A percentile compares a stretch with the other conserved stretches of the same genome.
Evolutionary conservation across 164 flowering plant genomes (phyloP).

Genomic region (Nymphaea colorata): DNA sequence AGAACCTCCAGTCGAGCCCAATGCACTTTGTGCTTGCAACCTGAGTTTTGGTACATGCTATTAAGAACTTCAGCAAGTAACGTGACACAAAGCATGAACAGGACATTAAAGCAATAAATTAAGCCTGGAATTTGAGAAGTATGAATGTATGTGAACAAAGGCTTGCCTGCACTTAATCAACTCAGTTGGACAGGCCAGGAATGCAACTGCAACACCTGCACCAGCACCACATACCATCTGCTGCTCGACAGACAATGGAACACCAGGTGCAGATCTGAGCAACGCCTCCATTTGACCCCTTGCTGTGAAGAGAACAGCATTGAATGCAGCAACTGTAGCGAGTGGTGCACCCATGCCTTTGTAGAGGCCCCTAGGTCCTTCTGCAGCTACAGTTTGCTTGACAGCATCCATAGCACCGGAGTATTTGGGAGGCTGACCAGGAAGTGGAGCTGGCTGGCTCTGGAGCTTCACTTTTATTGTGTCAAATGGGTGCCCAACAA

Average conservation of each 20-base stretch:
- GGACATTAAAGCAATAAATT: too few species aligned
- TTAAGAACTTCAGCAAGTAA: not conserved
- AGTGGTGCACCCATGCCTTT: conserved; percentile 99
- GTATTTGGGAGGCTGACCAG: conserved; percentile 73
- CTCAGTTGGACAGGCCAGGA: conserved; percentile 95
- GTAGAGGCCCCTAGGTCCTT: conserved; percentile 76
- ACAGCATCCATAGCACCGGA: conserved; percentile 95
- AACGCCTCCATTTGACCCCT: conserved; percentile 88
- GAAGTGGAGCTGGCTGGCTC: conserved; percentile 87
- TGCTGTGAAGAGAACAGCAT: conserved; percentile 85
- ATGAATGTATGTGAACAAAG: not conserved
- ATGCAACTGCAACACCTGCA: conserved; percentile 89
- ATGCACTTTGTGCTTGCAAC: conserved; percentile 89
- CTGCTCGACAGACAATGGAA: conserved; percentile 57
- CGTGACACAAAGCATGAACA: not conserved
- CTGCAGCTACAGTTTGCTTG: conserved; percentile 74
- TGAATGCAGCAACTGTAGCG: conserved; percentile 96
- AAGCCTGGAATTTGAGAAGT: too few species aligned
- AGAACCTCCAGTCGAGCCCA: conserved; percentile 22
- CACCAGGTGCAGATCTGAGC: conserved; percentile 81
- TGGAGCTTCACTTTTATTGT: conserved; percentile 97
- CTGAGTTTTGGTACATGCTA: conserved; percentile 17
- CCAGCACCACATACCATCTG: conserved; percentile 83
- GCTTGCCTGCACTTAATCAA: conserved; percentile 91
- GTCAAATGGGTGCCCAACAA: conserved; percentile 92